Conservation (phyloP, 2,329 filamentous ascomycete species). For the Drechslera avenae region DNA sequence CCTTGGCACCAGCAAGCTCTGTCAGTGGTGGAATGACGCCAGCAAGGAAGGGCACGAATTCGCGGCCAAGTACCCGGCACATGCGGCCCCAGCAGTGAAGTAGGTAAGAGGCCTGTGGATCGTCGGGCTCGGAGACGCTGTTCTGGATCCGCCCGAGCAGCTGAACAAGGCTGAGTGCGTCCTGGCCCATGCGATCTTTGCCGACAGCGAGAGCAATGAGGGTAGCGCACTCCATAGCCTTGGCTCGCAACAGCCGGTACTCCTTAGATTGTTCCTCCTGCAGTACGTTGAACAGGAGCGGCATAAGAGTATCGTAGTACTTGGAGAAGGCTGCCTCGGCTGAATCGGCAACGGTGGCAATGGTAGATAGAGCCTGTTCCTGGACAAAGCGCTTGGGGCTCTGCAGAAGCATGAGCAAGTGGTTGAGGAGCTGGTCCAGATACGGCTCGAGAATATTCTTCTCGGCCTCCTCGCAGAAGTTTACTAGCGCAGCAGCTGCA, state of each 20-base stretch:
- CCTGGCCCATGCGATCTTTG: slow-evolving; percentile 85
- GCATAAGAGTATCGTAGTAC: slow-evolving; percentile 97
- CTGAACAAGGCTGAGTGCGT: slow-evolving; percentile 86
- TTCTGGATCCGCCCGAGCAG: slow-evolving; percentile 84
- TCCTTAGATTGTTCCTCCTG: slow-evolving; percentile 92
- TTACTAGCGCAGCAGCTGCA: slow-evolving; percentile 95
- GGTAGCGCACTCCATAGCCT: slow-evolving; percentile 99
- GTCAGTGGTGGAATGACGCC: slow-evolving; percentile 94
- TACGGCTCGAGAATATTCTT: slow-evolving; percentile 91
- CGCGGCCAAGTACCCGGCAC: slow-evolving; percentile 88
- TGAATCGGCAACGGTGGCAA: slow-evolving; percentile 98
- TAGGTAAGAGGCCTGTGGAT: slow-evolving; percentile 94
- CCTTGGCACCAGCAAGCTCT: slow-evolving; percentile 90
- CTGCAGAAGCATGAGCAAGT: slow-evolving; percentile 84
- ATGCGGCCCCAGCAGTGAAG: slow-evolving; percentile 99
- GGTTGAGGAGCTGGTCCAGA: slow-evolving; percentile 81
- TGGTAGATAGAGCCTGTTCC: slow-evolving; percentile 95
- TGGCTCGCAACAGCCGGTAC: slow-evolving; percentile 85
- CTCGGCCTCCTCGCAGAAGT: slow-evolving; percentile 98
- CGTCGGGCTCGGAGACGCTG: slow-evolving; percentile 82
- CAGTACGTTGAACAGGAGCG: slow-evolving; percentile 86
- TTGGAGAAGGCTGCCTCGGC: slow-evolving; percentile 92
- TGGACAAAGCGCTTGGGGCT: slow-evolving; percentile 96
- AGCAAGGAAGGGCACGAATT: slow-evolving; percentile 90
- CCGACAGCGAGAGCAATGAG: slow-evolving; percentile 94